Evolutionary conservation across 129 eudicot genomes (phyloP).

Genomic region (Lactuca sativa): DNA sequence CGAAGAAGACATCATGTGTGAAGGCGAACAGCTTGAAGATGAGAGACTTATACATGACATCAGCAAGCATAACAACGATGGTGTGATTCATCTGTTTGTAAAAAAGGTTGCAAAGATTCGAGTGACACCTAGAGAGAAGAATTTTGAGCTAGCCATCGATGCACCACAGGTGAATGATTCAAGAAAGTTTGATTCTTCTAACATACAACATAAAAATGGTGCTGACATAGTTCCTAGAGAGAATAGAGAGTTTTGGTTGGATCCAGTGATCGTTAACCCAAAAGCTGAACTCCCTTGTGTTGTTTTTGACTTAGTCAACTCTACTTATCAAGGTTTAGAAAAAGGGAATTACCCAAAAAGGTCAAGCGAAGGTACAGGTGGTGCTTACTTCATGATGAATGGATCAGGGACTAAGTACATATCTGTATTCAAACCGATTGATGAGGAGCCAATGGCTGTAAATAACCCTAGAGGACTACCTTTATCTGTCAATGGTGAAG

Average conservation of each 20-base stretch:
- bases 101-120: conserved; percentile 52
- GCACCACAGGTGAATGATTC: conserved; percentile 35
- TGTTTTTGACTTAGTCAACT: conserved; percentile 41
- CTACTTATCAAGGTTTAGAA: conserved; percentile 49
- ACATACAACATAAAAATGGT: conserved; percentile 13
- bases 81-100: conserved; percentile 60
- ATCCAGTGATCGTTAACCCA: conserved; percentile 53
- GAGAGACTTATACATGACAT: conserved; percentile 48
- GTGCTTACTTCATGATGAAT: conserved; percentile 65
- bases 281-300: conserved; percentile 45
- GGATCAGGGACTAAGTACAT: conserved; percentile 47
- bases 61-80: conserved; percentile 42
- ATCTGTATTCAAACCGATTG: conserved; percentile 73
- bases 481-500: conserved; percentile 60
- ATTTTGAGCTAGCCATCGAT: conserved; percentile 56
- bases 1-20: conserved; percentile 50
- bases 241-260: conserved; percentile 40
- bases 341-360: conserved; percentile 45
- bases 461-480: conserved; percentile 73
- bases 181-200: conserved; percentile 18
- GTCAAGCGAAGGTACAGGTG: conserved; percentile 76
- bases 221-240: conserved; percentile 21
- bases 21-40: conserved; percentile 57
- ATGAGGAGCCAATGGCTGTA: conserved; percentile 77
- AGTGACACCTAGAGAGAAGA: conserved; percentile 45